Evolutionary conservation across 2,329 filamentous ascomycete genomes (phyloP).

Genomic region (Paecilomyces fulvus): DNA sequence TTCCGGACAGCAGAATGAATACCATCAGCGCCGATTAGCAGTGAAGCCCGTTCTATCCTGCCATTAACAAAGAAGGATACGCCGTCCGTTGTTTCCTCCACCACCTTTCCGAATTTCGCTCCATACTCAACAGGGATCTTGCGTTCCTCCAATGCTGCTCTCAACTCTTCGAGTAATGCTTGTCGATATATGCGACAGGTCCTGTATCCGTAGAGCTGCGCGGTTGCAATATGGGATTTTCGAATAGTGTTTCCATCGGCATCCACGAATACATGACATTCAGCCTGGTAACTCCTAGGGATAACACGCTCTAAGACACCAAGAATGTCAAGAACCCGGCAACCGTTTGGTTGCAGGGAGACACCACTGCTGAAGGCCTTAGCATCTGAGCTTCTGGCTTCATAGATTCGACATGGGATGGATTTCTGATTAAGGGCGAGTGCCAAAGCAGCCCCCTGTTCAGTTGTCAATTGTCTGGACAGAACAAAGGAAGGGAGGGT

Average conservation of each 20-base stretch:
- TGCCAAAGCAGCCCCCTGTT: not conserved
- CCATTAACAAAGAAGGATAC: conserved; percentile 24
- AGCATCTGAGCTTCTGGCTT: not conserved
- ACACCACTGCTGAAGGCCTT: not conserved
- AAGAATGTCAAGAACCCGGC: not conserved
- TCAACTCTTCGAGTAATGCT: not conserved
- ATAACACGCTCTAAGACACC: not conserved
- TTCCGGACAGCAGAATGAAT: conserved; percentile 50
- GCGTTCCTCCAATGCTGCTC: not conserved
- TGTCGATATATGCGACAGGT: not conserved
- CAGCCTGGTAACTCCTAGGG: not conserved
- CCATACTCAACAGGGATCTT: not conserved
- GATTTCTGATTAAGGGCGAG: not conserved
- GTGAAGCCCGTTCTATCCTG: conserved; percentile 25
- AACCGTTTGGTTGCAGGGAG: not conserved
- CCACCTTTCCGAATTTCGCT: not conserved
- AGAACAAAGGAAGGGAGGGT: not conserved
- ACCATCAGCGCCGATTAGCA: conserved; percentile 52
- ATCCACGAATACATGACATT: not conserved
- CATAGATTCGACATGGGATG: not conserved
- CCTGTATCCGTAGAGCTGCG: not conserved
- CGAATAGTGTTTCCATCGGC: not conserved
- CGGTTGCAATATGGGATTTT: not conserved
- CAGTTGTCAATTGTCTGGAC: not conserved
- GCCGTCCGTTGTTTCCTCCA: not conserved